Percentiles rank a stretch among this genome's conserved stretches.
These are phyloP conservation scores for Radiomyces spectabilis DNA, from an alignment of 192 early-diverging fungal species.

Conservation along the genomic window DNA sequence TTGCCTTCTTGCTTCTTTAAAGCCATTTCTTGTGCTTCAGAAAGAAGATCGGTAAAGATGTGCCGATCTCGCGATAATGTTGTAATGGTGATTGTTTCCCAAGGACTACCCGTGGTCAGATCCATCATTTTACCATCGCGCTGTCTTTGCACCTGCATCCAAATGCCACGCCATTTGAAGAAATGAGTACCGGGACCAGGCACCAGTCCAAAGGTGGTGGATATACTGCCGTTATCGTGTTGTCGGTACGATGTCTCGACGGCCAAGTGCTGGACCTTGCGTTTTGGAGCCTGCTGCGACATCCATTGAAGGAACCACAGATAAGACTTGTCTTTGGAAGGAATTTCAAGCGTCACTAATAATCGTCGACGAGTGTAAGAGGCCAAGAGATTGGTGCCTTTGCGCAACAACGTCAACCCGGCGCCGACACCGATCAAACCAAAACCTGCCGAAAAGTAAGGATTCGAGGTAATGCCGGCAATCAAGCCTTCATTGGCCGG, in stretches of 20 bases:
- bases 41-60: slow-evolving; percentile 68
- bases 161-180: slow-evolving; percentile 70
- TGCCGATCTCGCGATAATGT: slow-evolving; percentile 76
- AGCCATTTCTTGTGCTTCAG: slow-evolving; percentile 76
- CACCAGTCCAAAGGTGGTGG: slow-evolving; percentile 78
- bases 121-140: slow-evolving; percentile 87
- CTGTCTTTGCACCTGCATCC: slow-evolving; percentile 79
- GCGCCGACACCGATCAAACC: slow-evolving; percentile 88
- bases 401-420: slow-evolving; percentile 67
- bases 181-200: slow-evolving; percentile 91
- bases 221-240: slow-evolving; percentile 85
- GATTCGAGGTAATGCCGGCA: slow-evolving; percentile 54
- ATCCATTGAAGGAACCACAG: slow-evolving; percentile 95
- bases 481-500: slow-evolving; percentile 10
- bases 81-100: slow-evolving; percentile 91
- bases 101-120: slow-evolving; percentile 85
- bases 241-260: slow-evolving; percentile 84
- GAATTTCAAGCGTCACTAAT: slow-evolving; percentile 89
- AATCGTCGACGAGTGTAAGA: slow-evolving; percentile 68
- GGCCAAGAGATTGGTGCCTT: slow-evolving; percentile 60
- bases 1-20: slow-evolving; percentile 88
- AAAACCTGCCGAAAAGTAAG: slow-evolving; percentile 92
- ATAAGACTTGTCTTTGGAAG: slow-evolving; percentile 89
- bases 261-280: slow-evolving; percentile 61
- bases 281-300: slow-evolving; percentile 45